Evolutionary conservation across 108 stramenopile genomes (phyloP), one percentile per base, ranked within the genome.

Genomic region (Skeletonema marinoi): DNA sequence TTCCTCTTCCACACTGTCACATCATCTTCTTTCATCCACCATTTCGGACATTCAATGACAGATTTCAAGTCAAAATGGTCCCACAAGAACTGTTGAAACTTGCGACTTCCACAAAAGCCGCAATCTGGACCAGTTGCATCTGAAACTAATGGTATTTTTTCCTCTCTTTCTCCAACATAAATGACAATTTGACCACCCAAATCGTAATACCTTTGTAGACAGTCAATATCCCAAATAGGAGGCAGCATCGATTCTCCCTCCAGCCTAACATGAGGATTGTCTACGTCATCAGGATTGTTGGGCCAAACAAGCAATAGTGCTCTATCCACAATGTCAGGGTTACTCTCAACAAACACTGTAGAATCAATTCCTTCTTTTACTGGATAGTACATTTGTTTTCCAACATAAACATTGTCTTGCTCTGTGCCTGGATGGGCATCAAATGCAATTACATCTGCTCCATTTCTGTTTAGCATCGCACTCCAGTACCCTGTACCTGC

Each of bases 401-500:
- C 76, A 51, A 84, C 81, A 39, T 80, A 87, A 31, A 60, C 69
- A 58, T 86, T 82, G 4, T 75, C 31, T 25, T 30, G 42, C 31
- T 21, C 21, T 19, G 44, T 17, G 66, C 10, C 19, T 31, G 82
- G 82, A 48, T 78, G 16, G 1, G 46, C 19, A 70, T 88, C 87
- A 73, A 80, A 88, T 29, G 87, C 82, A 16, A 76, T 51, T 32
- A 86, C 78, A 66, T 84, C 76, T 33, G 80, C 82, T 16, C 87
- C 87, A 31, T 60, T 61, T 31, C 46, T 65, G 31, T 65, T 73
- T 8, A 88, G 70, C 32, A 71, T 35, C 11, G 73, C 78, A 54
- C 70, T 78, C 87, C 87, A 88, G 46, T 83, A 88, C 6, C 85
- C 87, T 54, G 81, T 80, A n/a, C 87, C 87, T 30, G 87, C 87